Base-by-base conservation (phyloP, 306 rosid genomes). In the Rubus idaeus region DNA sequence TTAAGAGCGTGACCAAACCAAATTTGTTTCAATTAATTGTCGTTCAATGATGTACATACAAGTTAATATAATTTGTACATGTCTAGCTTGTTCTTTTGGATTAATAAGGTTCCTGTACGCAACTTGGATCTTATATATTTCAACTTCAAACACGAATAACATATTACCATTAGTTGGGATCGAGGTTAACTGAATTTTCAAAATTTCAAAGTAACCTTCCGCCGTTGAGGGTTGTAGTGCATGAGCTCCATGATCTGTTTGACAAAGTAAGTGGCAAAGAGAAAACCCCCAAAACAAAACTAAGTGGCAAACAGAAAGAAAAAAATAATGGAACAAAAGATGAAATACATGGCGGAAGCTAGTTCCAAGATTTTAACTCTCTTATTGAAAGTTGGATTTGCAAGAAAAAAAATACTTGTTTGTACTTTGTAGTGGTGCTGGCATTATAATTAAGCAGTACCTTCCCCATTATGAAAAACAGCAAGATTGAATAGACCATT, bases 401-500 rank as follows among this genome's bases (percentile, higher is more conserved):
- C 35, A 30, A 30, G 35, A 30, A 30, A 30, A 30, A 30, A 30
- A 30, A 30, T 30, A 30, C 35, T 30, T 30, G 2, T 80, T 18
- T 90, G 96, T 78, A 65, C 2, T 80, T 18, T 90, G 96, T 78
- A 65, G 4, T 3, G 77, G 67, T 40, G 40, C 78, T 71, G 86
- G 88, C 6, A 87, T 95, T 35, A 6, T 26, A 45, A 53, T 85
- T 1, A 90, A 90, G 73, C 86, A 84, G 53, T 95, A 95, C 82
- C 90, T 92, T 80, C 89, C 96, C 0, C 82, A 68, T 35, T 84
- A 76, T 62, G 82, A 86, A 80, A 75, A 88, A 3, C 73, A 37
- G 16, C 50, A 67, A 30, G 81, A 88, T 70, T 92, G 98, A 97
- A 41, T 18, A 17, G 3, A 74, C 37, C 97, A 92, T 7, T 92